These are phyloP conservation scores for Diversispora eburnea DNA, from an alignment of 192 early-diverging fungal genomes.

Conservation along the genomic window DNA sequence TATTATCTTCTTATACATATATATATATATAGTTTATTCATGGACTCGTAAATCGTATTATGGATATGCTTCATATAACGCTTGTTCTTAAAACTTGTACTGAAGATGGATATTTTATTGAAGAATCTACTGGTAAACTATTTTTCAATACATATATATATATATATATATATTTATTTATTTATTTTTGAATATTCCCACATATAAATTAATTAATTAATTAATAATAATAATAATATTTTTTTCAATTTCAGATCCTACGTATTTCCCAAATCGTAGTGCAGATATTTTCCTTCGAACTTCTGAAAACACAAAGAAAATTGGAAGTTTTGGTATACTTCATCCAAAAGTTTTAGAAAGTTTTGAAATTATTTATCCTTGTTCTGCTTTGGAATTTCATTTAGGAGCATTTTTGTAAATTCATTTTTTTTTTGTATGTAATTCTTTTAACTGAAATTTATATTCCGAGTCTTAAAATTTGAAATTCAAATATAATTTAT, in stretches of 20 bases:
- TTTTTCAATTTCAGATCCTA: conserved; percentile 46
- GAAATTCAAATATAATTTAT: too few species aligned
- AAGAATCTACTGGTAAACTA: conserved; percentile 65
- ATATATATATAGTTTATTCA: conserved; percentile 64
- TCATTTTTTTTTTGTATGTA: too few species aligned
- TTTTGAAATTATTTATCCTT: conserved; percentile 83
- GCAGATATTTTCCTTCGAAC: conserved; percentile 80
- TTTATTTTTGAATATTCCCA: background rate
- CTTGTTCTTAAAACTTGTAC: conserved; percentile 47
- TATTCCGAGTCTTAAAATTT: too few species aligned
- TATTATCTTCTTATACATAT: too few species aligned
- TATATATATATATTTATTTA: background rate
- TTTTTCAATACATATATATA: background rate
- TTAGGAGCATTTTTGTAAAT: conserved; percentile 89
- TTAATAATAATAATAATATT: background rate
- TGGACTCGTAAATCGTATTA: conserved; percentile 86
- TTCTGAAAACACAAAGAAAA: conserved; percentile 34
- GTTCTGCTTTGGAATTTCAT: conserved; percentile 89
- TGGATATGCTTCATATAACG: conserved; percentile 70
- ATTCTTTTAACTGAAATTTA: too few species aligned
- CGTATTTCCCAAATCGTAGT: conserved; percentile 87
- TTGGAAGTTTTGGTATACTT: conserved; percentile 88
- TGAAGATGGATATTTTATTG: conserved; percentile 72
- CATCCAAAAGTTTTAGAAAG: conserved; percentile 86
- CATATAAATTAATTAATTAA: conserved; percentile 11